phyloP scores from a whole-genome alignment of 495 filamentous ascomycete species.

The Recurvomyces mirabilis region DNA sequence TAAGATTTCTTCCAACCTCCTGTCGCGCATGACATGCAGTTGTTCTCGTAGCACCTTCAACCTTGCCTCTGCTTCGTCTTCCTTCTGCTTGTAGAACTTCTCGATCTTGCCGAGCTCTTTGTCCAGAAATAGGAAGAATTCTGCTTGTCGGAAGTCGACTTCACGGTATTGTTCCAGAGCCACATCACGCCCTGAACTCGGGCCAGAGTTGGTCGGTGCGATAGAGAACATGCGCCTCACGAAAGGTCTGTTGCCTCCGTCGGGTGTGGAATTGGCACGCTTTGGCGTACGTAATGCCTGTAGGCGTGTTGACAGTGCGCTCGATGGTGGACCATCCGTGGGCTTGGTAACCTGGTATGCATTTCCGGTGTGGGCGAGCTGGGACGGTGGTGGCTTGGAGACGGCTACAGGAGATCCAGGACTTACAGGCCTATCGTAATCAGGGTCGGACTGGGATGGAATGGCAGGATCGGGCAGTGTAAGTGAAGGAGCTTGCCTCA shows the following conservation, averaged over 20 bases:
- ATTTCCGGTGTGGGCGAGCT: slow-evolving; percentile 12
- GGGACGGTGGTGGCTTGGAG: slow-evolving; percentile 12
- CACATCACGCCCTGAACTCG: too few species aligned
- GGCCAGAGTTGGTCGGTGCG: slow-evolving; percentile 14
- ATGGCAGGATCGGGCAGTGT: slow-evolving; percentile 70
- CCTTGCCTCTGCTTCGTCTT: slow-evolving; percentile 63
- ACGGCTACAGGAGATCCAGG: slow-evolving; percentile 1
- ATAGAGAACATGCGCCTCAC: slow-evolving; percentile 36
- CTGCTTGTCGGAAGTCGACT: slow-evolving; percentile 50
- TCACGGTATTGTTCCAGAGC: slow-evolving; percentile 41
- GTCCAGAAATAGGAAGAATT: slow-evolving; percentile 73
- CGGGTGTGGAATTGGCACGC: slow-evolving; percentile 25
- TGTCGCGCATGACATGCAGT: slow-evolving; percentile 76
- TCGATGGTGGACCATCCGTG: slow-evolving; percentile 3
- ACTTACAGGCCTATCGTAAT: slow-evolving; percentile 3
- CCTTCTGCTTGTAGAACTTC: slow-evolving; percentile 69
- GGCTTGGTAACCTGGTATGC: slow-evolving; percentile 22
- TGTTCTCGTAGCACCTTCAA: slow-evolving; percentile 63
- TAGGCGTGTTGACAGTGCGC: slow-evolving; percentile 14
- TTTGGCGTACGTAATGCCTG: slow-evolving; percentile 26
- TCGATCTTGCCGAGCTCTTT: slow-evolving; percentile 75
- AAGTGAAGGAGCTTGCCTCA: slow-evolving; percentile 34
- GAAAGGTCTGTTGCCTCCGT: slow-evolving; percentile 20
- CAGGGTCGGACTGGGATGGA: slow-evolving; percentile 28
- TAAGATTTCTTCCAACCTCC: slow-evolving; percentile 59